Percentiles rank a stretch among this genome's conserved stretches.
phyloP scores from a whole-genome alignment of 352 stramenopile genomes.

The Phytophthora niederhauseri region DNA sequence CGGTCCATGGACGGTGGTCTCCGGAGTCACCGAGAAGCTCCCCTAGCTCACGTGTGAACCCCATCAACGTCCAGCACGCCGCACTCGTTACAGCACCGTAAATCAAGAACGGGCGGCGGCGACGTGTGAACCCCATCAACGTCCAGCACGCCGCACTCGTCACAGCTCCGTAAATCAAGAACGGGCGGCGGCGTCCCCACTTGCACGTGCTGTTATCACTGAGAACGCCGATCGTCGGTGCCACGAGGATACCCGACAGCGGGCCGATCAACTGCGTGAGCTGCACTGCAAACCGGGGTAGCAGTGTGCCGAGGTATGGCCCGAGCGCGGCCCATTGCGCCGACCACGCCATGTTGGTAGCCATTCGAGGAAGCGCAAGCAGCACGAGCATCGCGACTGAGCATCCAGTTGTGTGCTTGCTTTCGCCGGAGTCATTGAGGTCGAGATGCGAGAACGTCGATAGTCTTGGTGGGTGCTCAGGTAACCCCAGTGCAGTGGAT shows the following conservation, averaged over 20 bases:
- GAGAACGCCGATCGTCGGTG: constrained; percentile 68
- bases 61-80: constrained; percentile 75
- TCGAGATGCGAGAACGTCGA: constrained; percentile 46
- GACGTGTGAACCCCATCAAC: constrained; percentile 71
- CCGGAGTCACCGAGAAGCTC: constrained; percentile 59
- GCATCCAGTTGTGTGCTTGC: constrained; percentile 39
- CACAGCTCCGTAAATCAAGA: constrained; percentile 66
- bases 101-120: constrained; percentile 67
- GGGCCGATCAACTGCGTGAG: constrained; percentile 77
- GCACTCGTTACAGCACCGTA: constrained; percentile 67
- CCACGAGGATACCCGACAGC: constrained; percentile 71
- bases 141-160: constrained; percentile 71
- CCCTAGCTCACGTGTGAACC: constrained; percentile 70
- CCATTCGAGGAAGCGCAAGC: constrained; percentile 71
- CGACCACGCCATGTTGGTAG: constrained; percentile 81
- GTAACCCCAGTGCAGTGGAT: constrained; percentile 32
- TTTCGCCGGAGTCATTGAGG: constrained; percentile 29
- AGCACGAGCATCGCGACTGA: constrained; percentile 74
- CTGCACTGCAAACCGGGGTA: constrained; percentile 71
- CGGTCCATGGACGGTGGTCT: constrained; percentile 53
- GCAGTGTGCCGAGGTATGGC: constrained; percentile 71
- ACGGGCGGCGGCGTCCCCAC: constrained; percentile 72
- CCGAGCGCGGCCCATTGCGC: constrained; percentile 78
- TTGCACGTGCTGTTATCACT: constrained; percentile 58
- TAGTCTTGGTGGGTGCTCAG: constrained; percentile 34